Conservation (phyloP, 2,329 filamentous ascomycete genomes). For the Septoria petroselini region DNA sequence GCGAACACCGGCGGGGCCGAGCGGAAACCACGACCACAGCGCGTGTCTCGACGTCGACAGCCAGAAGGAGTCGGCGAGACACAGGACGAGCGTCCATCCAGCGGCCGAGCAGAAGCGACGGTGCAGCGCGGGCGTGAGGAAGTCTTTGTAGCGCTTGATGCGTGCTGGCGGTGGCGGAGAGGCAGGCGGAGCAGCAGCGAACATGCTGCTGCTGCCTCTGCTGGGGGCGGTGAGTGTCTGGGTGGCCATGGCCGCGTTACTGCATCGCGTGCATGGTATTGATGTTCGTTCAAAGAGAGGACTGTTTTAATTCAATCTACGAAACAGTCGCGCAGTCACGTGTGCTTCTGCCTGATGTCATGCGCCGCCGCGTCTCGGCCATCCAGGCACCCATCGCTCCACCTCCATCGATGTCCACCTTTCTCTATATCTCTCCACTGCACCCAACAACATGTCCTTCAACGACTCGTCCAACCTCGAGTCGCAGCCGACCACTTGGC, state of each 20-base stretch:
- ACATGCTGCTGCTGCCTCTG: slow-evolving; percentile 2
- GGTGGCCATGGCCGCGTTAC: not conserved
- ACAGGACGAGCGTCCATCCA: slow-evolving; percentile 64
- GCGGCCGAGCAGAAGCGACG: slow-evolving; percentile 79
- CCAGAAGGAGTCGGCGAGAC: slow-evolving; percentile 68
- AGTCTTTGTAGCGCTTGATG: slow-evolving; percentile 72
- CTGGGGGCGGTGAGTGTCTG: slow-evolving; percentile 1
- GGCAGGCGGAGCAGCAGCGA: slow-evolving; percentile 17
- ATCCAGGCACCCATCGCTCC: not conserved
- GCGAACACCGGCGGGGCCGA: slow-evolving; percentile 72
- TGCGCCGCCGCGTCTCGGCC: not conserved
- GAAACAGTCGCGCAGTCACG: slow-evolving; percentile 4
- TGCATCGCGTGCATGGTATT: not conserved
- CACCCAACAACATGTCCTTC: slow-evolving; percentile 66
- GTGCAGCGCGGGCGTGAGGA: slow-evolving; percentile 83
- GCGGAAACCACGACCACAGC: slow-evolving; percentile 81
- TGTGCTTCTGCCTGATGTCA: slow-evolving; percentile 12
- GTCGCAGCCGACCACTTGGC: slow-evolving; percentile 66
- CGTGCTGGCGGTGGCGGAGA: slow-evolving; percentile 44
- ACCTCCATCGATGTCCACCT: not conserved
- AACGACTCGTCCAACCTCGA: slow-evolving; percentile 82
- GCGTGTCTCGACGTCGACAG: slow-evolving; percentile 59
- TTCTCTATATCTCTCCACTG: not conserved
- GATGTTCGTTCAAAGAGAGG: too few relatives aligned
- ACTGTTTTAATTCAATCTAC: too few relatives aligned